Base-by-base conservation (phyloP, 2,329 filamentous ascomycete species). In the Fusarium ambrosium region DNA sequence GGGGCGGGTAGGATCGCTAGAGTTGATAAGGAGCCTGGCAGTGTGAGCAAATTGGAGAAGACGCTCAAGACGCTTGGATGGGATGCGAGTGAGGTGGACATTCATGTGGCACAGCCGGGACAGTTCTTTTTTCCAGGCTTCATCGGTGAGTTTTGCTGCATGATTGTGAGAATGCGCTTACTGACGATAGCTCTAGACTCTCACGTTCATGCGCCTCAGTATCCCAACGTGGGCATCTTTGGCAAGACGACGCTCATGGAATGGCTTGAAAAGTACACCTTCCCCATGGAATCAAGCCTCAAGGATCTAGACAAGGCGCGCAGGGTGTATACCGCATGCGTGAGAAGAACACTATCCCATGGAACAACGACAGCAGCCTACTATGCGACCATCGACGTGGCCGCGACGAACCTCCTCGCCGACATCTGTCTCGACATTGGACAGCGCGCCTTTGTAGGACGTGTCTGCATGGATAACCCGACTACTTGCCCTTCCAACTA, bases 291-390 rank as follows among this genome's bases (percentile, higher is more conserved):
- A 84, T 87, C 92, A 1, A 95, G 93, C 11, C 91, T 98, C 69
- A 85, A 87, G 8, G 87, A 91, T 72, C 84, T 91, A 6, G 74
- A 84, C 65, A 91, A 90, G 79, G 95, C 95, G 1, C 87, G 86
- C 16, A 87, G 86, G 39, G 92, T 97, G 71, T 99, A 98, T 84
- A 88, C 89, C 27, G 92, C 93, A 68, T 93, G 94, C 73, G 90
- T 99, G 73, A 87, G 91, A 34, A 91, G 94, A 56, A 98, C 95
- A 0, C 89, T 99, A 13, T 89, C 94, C 24, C 92, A 98, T 81
- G 97, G 97, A 72, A 99, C 97, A 11, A 99, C 97, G 0, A 97
- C 94, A 13, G 95, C 95, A 7, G 91, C 94, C n/a, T 98, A 98
- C 87, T 98, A 94, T 82, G 96, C 96, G 68, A 98, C 97, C 29